These are phyloP conservation scores for Boletus bicolor DNA, from an alignment of 768 basidiomycete genomes.

Conservation along the genomic window DNA sequence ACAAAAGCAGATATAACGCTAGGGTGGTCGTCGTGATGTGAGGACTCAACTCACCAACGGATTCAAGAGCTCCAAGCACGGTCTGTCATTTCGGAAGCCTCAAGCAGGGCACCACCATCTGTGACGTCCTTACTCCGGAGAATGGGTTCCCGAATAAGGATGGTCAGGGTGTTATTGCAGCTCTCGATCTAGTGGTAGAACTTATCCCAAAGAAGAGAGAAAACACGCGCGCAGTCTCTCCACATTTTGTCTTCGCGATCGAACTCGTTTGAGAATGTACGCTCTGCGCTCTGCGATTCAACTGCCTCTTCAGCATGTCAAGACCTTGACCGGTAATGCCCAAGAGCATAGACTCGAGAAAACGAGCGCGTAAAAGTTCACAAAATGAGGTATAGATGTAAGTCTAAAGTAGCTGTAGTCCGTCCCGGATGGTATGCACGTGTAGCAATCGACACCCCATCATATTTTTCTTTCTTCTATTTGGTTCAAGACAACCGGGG, in stretches of 20 bases:
- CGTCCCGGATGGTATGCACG: slow-evolving; percentile 18
- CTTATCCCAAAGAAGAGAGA: not conserved
- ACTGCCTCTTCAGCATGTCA: not conserved
- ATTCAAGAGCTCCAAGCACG: too few relatives aligned
- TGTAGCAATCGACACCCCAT: not conserved
- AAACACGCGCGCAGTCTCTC: not conserved
- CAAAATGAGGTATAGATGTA: slow-evolving; percentile 21
- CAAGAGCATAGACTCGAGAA: slow-evolving; percentile 12
- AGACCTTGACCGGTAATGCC: too few relatives aligned
- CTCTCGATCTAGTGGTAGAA: not conserved
- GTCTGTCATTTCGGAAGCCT: not conserved
- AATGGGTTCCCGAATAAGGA: not conserved
- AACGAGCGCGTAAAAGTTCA: slow-evolving; percentile 13
- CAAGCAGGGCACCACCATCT: not conserved
- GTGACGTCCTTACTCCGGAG: not conserved
- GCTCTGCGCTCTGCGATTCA: too few relatives aligned
- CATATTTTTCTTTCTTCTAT: not conserved
- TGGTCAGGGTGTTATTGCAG: not conserved
- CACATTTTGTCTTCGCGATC: not conserved
- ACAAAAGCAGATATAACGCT: too few relatives aligned
- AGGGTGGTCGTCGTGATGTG: too few relatives aligned
- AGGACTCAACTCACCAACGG: too few relatives aligned
- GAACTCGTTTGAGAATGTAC: not conserved
- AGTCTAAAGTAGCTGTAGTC: slow-evolving; percentile 30
- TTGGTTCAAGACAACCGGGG: slow-evolving; percentile 18